A percentile compares a stretch with the other conserved stretches of the same genome.
Conservation (phyloP, 148 eudicot species). For the Selenicereus undatus region DNA sequence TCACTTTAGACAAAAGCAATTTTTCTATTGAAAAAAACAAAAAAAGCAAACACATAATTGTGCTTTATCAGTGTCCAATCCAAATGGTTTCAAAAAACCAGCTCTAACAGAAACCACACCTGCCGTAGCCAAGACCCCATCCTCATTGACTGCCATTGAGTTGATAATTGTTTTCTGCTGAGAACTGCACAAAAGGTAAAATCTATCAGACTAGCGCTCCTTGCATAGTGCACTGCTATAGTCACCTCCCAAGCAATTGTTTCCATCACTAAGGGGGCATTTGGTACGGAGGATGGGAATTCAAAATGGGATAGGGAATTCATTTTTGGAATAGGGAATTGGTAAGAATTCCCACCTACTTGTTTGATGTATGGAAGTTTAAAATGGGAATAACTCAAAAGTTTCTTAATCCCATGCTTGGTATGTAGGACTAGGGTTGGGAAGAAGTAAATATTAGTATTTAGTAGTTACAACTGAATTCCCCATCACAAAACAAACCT, state of each 20-base stretch:
- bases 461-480: no score
- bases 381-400: no score
- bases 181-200: conserved; percentile 43
- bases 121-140: conserved; percentile 91
- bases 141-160: conserved; percentile 90
- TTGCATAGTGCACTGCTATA: not conserved
- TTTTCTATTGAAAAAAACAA: not conserved
- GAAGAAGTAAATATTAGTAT: no score
- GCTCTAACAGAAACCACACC: conserved; percentile 34
- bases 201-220: not conserved
- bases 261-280: not conserved
- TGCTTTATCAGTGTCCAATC: not conserved
- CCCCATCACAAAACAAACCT: no score
- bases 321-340: no score
- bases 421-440: no score
- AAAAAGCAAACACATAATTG: not conserved
- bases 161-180: conserved; percentile 96
- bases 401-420: no score
- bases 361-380: no score
- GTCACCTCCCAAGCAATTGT: not conserved
- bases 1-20: not conserved
- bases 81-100: not conserved
- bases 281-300: no score
- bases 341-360: no score
- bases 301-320: no score